Evolutionary conservation across 805 yeast species (phyloP).

Genomic region (Lipomyces lipofer): DNA sequence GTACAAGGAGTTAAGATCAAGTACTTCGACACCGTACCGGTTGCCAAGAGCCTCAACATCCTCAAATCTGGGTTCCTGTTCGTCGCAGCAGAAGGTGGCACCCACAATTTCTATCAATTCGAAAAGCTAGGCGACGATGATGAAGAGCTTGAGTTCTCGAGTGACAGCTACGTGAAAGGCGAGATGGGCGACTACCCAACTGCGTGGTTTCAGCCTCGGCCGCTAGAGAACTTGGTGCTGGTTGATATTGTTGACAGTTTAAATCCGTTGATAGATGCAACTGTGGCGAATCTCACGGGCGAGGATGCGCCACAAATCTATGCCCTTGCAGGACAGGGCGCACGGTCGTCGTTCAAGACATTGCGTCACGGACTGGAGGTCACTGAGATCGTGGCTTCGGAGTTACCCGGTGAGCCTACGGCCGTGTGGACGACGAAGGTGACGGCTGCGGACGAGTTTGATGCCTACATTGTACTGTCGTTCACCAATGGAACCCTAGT

Average conservation of each 20-base stretch:
- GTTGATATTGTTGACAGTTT: constrained; percentile 51
- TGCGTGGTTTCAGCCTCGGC: constrained; percentile 32
- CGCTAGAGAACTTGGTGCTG: constrained; percentile 56
- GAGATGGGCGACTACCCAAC: constrained; percentile 42
- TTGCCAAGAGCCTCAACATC: constrained; percentile 56
- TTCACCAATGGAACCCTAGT: constrained; percentile 69
- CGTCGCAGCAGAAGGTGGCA: constrained; percentile 62
- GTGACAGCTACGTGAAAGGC: constrained; percentile 37
- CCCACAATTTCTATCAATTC: constrained; percentile 74
- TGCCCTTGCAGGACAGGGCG: constrained; percentile 46
- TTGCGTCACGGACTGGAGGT: constrained; percentile 60
- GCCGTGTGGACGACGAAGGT: constrained; percentile 65
- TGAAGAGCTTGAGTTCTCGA: constrained; percentile 43
- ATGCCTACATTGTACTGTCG: constrained; percentile 66
- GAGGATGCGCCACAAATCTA: constrained; percentile 46
- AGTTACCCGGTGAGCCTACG: constrained; percentile 65
- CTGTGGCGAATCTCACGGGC: constrained; percentile 39
- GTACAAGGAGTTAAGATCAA: constrained; percentile 51
- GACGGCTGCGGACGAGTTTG: constrained; percentile 48
- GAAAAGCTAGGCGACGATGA: constrained; percentile 68
- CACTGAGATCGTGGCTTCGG: constrained; percentile 68
- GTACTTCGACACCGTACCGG: constrained; percentile 77
- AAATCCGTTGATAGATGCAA: constrained; percentile 55
- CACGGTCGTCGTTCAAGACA: constrained; percentile 49
- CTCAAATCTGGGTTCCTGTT: constrained; percentile 75